A percentile compares a stretch with the other conserved stretches of the same genome.
phyloP scores from a whole-genome alignment of 352 stramenopile species.

The Pythium grandisporangium region DNA sequence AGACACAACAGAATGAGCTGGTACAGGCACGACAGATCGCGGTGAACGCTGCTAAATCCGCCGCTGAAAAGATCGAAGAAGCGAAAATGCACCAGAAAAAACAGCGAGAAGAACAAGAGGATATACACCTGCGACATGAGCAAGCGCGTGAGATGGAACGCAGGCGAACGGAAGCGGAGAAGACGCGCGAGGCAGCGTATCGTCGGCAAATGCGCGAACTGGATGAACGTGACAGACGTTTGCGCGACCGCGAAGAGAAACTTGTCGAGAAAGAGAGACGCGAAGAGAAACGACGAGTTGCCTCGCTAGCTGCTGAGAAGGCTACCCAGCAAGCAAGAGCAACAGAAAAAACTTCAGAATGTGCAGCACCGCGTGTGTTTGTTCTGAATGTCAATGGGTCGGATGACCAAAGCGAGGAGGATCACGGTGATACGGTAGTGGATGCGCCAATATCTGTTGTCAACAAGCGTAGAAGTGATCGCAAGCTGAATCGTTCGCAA shows the following conservation, averaged over 20 bases:
- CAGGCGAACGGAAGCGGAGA: constrained; percentile 25
- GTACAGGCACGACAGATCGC: constrained; percentile 35
- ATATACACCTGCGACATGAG: constrained; percentile 11
- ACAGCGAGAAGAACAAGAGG: constrained; percentile 31
- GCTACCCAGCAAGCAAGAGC: not conserved
- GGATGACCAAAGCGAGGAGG: constrained; percentile 18
- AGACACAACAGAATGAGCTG: constrained; percentile 46
- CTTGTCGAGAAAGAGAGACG: constrained; percentile 35
- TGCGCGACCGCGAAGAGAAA: constrained; percentile 34
- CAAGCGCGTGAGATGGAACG: constrained; percentile 10
- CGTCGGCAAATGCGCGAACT: constrained; percentile 38
- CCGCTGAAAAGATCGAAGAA: constrained; percentile 39
- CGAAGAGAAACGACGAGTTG: constrained; percentile 9
- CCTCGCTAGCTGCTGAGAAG: constrained; percentile 4
- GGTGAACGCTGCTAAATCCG: constrained; percentile 31
- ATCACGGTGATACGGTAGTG: constrained; percentile 19
- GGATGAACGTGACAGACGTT: constrained; percentile 38
- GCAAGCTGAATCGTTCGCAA: not conserved
- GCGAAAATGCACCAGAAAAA: constrained; percentile 18
- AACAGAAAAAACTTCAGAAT: constrained; percentile 5
- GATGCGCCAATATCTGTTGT: constrained; percentile 10
- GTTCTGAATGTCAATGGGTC: constrained; percentile 39
- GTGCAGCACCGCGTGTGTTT: constrained; percentile 32
- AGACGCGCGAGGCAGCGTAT: constrained; percentile 17
- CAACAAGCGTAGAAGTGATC: constrained; percentile 2